Base-by-base conservation (phyloP, 2,329 filamentous ascomycete species). In the Colletotrichum simmondsii region DNA sequence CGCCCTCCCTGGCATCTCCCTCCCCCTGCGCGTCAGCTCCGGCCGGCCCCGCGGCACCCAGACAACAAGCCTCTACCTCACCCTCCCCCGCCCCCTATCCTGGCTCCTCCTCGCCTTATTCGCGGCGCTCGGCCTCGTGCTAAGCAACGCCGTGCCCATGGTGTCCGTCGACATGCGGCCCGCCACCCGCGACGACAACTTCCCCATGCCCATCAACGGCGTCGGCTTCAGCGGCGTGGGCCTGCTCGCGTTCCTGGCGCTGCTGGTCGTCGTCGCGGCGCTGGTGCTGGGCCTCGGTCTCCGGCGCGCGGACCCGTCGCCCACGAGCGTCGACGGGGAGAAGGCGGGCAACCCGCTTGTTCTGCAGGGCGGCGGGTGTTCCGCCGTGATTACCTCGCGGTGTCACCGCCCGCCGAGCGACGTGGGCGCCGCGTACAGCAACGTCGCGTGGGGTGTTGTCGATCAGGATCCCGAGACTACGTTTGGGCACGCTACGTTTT, bases 381-480 rank as follows among this genome's bases (percentile, higher is more conserved):
- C 85, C 72, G 87, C 87, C 10, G 87, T 88, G n/a, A 77, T 90
- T 74, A 85, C 84, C 77, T 83, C 87, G 28, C 79, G 84, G 62
- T 88, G 87, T 78, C 87, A 88, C 68, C 79, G 83, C 5, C 75
- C 78, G 22, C 77, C 76, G 10, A 79, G 78, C 52, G 77, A 77
- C 61, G 75, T 75, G 24, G 79, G 77, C 75, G 74, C 87, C 67
- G 84, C 83, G 80, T 70, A 78, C 74, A 67, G 79, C 75, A 76
- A 78, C 30, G 78, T 89, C 8, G 78, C 79, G 32, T 89, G 86
- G 85, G 87, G 87, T 3, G 85, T 87, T 37, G 82, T 88, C 37
- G 77, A 80, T 32, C 82, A 85, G 65, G 81, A 88, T 87, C 74
- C 85, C 85, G 28, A 81, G 80, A 7, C 79, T 79, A n/a, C 77